phyloP scores from a whole-genome alignment of 2,329 filamentous ascomycete species.

The Phaeosphaeriaceae sp. region DNA sequence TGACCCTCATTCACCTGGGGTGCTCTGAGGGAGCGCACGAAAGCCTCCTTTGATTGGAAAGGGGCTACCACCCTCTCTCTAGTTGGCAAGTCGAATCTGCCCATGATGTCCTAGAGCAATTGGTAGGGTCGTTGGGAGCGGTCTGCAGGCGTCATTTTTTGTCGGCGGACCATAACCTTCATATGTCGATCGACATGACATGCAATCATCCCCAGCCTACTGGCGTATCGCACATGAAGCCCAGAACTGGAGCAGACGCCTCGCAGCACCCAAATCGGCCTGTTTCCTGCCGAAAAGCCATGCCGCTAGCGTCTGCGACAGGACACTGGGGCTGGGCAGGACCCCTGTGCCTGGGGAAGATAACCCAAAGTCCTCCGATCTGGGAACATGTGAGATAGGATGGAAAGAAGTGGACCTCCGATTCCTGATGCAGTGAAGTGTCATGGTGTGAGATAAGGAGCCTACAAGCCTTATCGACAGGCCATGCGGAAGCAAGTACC shows the following conservation, averaged over 20 bases:
- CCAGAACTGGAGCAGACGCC: conserved; percentile 1
- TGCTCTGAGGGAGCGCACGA: conserved; percentile 22
- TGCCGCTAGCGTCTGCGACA: conserved; percentile 2
- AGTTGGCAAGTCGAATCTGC: conserved; percentile 10
- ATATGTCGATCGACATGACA: conserved; percentile 9
- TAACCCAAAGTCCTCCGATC: not conserved
- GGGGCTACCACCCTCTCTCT: conserved; percentile 9
- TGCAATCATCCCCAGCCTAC: conserved; percentile 3
- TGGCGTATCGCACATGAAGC: conserved; percentile 12
- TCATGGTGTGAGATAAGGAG: not conserved
- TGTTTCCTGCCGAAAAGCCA: conserved; percentile 14
- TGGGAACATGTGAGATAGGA: not conserved
- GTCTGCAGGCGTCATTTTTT: conserved; percentile 1
- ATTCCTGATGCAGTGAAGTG: not conserved
- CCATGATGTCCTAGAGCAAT: conserved; percentile 6
- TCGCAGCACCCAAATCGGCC: conserved; percentile 3
- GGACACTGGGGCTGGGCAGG: not conserved
- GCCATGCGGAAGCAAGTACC: not conserved
- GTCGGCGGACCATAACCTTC: conserved; percentile 5
- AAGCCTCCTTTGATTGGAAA: conserved; percentile 27
- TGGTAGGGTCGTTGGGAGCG: not conserved
- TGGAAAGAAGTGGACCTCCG: not conserved
- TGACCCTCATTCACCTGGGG: conserved; percentile 21
- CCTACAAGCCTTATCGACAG: not conserved
- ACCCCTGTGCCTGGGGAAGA: not conserved